A percentile compares a stretch with the other conserved stretches of the same genome.
phyloP scores from a whole-genome alignment of 2,329 filamentous ascomycete genomes.

The Decorospora gaudefroyi region DNA sequence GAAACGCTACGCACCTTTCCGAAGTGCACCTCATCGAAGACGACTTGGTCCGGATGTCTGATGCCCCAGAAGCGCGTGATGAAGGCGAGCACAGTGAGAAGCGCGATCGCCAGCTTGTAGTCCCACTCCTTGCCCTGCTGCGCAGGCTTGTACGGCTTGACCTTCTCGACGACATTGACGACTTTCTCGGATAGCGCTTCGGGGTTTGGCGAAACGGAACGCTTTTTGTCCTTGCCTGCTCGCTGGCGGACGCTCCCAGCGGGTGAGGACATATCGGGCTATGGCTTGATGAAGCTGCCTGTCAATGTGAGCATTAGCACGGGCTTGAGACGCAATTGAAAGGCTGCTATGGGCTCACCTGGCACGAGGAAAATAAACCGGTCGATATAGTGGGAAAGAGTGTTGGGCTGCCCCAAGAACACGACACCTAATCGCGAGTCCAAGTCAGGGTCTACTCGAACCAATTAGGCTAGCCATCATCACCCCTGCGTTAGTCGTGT shows the following conservation, averaged over 20 bases:
- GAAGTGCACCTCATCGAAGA: slow-evolving; percentile 99
- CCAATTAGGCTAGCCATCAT: slow-evolving; percentile 12
- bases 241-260: slow-evolving; percentile 46
- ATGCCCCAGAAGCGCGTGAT: slow-evolving; percentile 95
- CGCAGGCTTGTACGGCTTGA: slow-evolving; percentile 40
- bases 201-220: slow-evolving; percentile 44
- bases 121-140: slow-evolving; percentile 69
- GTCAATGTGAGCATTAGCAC: slow-evolving; percentile 20
- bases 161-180: slow-evolving; percentile 36
- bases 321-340: background rate
- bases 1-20: slow-evolving; percentile 97
- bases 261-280: slow-evolving; percentile 46
- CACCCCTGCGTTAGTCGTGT: slow-evolving; percentile 12
- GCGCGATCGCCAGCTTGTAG: slow-evolving; percentile 75
- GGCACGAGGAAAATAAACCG: slow-evolving; percentile 24
- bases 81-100: slow-evolving; percentile 85
- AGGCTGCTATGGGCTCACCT: slow-evolving; percentile 26
- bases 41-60: slow-evolving; percentile 91
- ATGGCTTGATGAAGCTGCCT: slow-evolving; percentile 36
- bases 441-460: slow-evolving; percentile 22
- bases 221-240: slow-evolving; percentile 47
- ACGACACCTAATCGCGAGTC: slow-evolving; percentile 32
- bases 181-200: slow-evolving; percentile 38
- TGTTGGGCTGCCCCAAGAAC: slow-evolving; percentile 22
- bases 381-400: slow-evolving; percentile 26